Percentiles rank a stretch among this genome's conserved stretches.
Evolutionary conservation across 257 asterid species (phyloP).

Genomic region (Solanum ossicruentum): DNA sequence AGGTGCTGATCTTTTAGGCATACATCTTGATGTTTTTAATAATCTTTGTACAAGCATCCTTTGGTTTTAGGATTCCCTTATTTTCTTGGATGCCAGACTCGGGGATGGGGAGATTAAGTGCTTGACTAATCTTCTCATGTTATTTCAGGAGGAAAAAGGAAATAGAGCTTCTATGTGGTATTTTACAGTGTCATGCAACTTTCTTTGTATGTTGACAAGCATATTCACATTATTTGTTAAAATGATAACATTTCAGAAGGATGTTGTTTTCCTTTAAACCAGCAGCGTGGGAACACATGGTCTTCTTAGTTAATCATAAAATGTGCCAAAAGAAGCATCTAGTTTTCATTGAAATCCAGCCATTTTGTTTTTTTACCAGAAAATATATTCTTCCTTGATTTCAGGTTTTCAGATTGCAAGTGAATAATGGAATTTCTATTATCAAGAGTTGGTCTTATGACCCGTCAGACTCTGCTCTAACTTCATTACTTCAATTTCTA

Average conservation of each 20-base stretch:
- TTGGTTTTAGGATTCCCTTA: background rate
- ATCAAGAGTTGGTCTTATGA: slow-evolving; percentile 89
- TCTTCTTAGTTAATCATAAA: background rate
- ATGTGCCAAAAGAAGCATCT: background rate
- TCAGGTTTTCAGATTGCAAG: slow-evolving; percentile 90
- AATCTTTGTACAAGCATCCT: background rate
- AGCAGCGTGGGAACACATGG: background rate
- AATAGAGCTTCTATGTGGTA: background rate
- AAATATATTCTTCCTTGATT: background rate
- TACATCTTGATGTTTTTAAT: background rate
- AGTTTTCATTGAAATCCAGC: background rate
- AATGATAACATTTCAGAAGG: background rate
- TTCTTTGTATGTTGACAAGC: background rate
- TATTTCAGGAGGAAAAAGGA: background rate
- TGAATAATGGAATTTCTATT: slow-evolving; percentile 83
- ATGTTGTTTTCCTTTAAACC: background rate
- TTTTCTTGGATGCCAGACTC: background rate
- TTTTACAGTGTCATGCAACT: background rate
- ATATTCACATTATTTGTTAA: background rate
- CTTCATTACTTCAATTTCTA: slow-evolving; percentile 75
- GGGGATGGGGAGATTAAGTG: background rate
- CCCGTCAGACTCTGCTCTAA: slow-evolving; percentile 62
- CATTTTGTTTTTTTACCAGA: background rate
- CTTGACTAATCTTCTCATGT: background rate
- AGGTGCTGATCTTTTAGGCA: slow-evolving; percentile 62